These are phyloP conservation scores for Coniochaeta sp. DNA, from an alignment of 2,329 filamentous ascomycete genomes.

Conservation along the genomic window DNA sequence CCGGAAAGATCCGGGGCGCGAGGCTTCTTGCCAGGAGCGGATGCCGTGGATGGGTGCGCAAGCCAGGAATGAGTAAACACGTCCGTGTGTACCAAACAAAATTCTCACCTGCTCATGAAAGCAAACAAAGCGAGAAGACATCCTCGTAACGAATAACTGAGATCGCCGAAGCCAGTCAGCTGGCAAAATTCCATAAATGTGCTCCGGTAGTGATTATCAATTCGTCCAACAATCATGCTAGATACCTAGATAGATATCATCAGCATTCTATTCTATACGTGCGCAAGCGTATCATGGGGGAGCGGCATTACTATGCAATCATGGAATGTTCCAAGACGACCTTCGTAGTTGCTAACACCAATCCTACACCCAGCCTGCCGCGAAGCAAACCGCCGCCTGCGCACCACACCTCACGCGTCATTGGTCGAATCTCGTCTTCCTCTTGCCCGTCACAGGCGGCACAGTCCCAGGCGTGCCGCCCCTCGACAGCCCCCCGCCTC, in stretches of 20 bases:
- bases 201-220: too few relatives aligned
- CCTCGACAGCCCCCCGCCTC: conserved; percentile 12
- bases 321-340: too few relatives aligned
- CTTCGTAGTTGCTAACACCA: too few relatives aligned
- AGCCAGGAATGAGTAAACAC: neutral
- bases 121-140: neutral
- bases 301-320: too few relatives aligned
- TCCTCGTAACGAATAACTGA: neutral
- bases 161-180: neutral
- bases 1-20: neutral
- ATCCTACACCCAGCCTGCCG: too few relatives aligned
- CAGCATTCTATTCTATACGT: too few relatives aligned
- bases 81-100: too few relatives aligned
- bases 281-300: too few relatives aligned
- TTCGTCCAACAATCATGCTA: too few relatives aligned
- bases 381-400: too few relatives aligned
- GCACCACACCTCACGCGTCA: too few relatives aligned
- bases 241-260: too few relatives aligned
- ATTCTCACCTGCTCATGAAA: neutral
- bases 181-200: neutral
- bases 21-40: conserved; percentile 2
- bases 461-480: conserved; percentile 20
- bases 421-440: conserved; percentile 26
- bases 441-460: conserved; percentile 13
- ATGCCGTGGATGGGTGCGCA: neutral